Conservation (phyloP, 164 flowering plant species). For the Chloranthus sessilifolius region DNA sequence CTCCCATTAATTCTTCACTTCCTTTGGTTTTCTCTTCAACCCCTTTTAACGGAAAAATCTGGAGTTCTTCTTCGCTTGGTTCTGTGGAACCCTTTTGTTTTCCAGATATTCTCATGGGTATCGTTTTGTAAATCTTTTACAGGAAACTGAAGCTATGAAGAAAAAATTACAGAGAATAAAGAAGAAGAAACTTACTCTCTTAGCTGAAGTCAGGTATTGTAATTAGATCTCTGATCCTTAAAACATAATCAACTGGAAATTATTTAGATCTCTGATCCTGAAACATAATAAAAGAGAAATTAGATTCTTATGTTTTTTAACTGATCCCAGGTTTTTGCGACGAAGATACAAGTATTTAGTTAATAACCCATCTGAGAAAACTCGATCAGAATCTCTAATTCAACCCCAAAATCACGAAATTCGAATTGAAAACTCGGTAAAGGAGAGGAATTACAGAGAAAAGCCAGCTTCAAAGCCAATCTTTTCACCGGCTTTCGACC, state of each 20-base stretch:
- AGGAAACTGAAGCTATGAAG: constrained; percentile 55
- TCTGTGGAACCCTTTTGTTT: no score
- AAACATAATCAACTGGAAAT: no score
- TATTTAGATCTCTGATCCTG: no score
- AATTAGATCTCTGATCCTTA: no score
- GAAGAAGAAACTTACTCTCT: constrained; percentile 37
- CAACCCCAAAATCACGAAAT: constrained; percentile 12
- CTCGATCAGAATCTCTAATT: constrained; percentile 8
- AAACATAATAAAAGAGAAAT: no score
- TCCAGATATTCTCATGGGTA: background rate
- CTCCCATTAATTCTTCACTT: no score
- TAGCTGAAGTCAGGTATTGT: constrained; percentile 74
- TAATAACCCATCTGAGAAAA: constrained; percentile 18
- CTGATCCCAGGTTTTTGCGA: constrained; percentile 47
- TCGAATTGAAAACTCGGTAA: constrained; percentile 3
- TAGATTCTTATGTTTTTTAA: background rate
- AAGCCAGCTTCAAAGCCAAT: constrained; percentile 13
- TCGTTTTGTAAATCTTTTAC: constrained; percentile 8
- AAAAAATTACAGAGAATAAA: constrained; percentile 37
- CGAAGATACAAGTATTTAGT: constrained; percentile 38
- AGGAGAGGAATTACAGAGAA: constrained; percentile 7
- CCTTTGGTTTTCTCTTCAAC: no score
- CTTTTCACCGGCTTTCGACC: constrained; percentile 43
- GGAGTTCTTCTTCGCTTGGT: no score
- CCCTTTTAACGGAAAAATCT: no score